A percentile compares a stretch with the other conserved stretches of the same genome.
Conservation (phyloP, 768 basidiomycete genomes). For the Lactarius deliciosus region DNA sequence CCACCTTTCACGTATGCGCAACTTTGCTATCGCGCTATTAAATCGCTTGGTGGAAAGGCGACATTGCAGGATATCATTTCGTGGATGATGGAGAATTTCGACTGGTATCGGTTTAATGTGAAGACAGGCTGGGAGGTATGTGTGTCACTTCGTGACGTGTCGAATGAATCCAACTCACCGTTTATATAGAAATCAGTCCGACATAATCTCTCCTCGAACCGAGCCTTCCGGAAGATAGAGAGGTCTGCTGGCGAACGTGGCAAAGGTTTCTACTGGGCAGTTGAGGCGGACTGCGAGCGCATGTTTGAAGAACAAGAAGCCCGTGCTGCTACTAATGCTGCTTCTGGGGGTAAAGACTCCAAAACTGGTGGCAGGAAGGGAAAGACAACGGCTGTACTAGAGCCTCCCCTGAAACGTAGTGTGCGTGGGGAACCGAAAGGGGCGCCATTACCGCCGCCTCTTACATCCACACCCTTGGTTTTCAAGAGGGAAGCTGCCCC, state of each 20-base stretch:
- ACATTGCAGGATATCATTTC: slow-evolving; percentile 88
- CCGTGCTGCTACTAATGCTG: slow-evolving; percentile 37
- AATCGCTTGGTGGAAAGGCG: slow-evolving; percentile 77
- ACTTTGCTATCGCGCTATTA: slow-evolving; percentile 87
- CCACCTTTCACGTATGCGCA: slow-evolving; percentile 90
- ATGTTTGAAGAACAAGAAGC: slow-evolving; percentile 69
- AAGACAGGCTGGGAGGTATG: slow-evolving; percentile 88
- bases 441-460: slow-evolving; percentile 61
- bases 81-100: slow-evolving; percentile 87
- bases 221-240: slow-evolving; percentile 89
- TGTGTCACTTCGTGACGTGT: slow-evolving; percentile 25
- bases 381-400: slow-evolving; percentile 47
- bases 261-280: slow-evolving; percentile 92
- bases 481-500: slow-evolving; percentile 41
- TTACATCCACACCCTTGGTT: slow-evolving; percentile 62
- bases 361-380: slow-evolving; percentile 57
- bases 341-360: slow-evolving; percentile 40
- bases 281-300: slow-evolving; percentile 73
- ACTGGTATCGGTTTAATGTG: slow-evolving; percentile 87
- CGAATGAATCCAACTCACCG: slow-evolving; percentile 4
- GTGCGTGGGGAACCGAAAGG: slow-evolving; percentile 63
- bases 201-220: slow-evolving; percentile 90
- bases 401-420: slow-evolving; percentile 69
- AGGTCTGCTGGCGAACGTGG: slow-evolving; percentile 81
- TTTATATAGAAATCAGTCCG: slow-evolving; percentile 74